These are phyloP conservation scores for Linnemannia exigua DNA, from an alignment of 192 early-diverging fungal genomes.

Conservation along the genomic window DNA sequence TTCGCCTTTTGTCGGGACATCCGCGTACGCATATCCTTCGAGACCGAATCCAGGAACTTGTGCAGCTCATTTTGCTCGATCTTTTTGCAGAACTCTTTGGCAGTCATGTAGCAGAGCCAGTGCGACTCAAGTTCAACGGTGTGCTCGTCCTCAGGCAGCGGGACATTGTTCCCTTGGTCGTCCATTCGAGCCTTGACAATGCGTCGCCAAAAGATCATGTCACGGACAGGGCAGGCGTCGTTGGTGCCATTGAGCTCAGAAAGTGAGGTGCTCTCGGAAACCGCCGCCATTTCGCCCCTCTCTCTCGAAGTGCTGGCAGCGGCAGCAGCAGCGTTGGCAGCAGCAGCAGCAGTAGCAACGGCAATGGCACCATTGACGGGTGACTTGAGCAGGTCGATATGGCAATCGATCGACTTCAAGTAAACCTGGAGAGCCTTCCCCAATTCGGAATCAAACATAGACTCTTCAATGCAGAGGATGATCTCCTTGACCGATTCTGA, in stretches of 20 bases:
- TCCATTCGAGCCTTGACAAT: conserved; percentile 42
- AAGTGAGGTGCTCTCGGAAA: background rate
- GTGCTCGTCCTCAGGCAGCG: background rate
- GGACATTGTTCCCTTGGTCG: conserved; percentile 36
- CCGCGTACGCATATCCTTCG: background rate
- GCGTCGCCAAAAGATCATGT: conserved; percentile 59
- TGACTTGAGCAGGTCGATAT: conserved; percentile 1
- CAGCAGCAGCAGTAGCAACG: background rate
- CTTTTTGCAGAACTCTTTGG: conserved; percentile 22
- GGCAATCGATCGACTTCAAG: conserved; percentile 20
- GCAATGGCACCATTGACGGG: background rate
- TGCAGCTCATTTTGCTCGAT: conserved; percentile 28
- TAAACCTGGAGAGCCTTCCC: conserved; percentile 47
- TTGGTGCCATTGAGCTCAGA: background rate
- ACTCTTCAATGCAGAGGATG: conserved; percentile 56
- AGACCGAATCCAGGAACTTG: conserved; percentile 24
- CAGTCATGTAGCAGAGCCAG: conserved; percentile 36
- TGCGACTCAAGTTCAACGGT: conserved; percentile 41
- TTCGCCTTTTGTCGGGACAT: conserved; percentile 25
- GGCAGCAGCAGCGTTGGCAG: background rate
- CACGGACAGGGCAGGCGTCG: conserved; percentile 5
- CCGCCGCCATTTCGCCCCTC: background rate
- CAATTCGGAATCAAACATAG: conserved; percentile 32
- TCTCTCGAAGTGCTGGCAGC: background rate
- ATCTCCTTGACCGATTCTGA: conserved; percentile 57